phyloP scores from a whole-genome alignment of 495 filamentous ascomycete genomes.

The Penicillium dipodomyicola region DNA sequence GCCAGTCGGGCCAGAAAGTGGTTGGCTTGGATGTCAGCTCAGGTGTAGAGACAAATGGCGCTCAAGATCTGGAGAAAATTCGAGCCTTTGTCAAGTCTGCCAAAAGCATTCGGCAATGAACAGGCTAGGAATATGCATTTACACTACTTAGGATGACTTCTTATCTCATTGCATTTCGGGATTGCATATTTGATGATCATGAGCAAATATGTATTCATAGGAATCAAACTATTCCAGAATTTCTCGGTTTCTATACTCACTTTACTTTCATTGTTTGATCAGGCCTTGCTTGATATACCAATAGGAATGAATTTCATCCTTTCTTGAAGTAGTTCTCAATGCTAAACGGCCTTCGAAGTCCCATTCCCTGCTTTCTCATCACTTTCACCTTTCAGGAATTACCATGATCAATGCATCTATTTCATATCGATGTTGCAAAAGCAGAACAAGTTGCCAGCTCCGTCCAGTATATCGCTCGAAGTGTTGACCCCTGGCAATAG shows the following conservation, averaged over 20 bases:
- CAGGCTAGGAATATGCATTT: background rate
- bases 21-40: slow-evolving; percentile 89
- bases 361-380: background rate
- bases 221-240: background rate
- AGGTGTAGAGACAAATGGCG: slow-evolving; percentile 82
- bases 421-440: background rate
- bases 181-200: background rate
- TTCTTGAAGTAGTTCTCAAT: background rate
- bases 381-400: background rate
- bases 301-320: background rate
- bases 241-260: background rate
- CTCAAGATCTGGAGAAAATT: slow-evolving; percentile 82
- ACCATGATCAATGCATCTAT: background rate
- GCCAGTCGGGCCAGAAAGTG: slow-evolving; percentile 55
- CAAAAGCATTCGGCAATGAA: slow-evolving; percentile 48
- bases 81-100: slow-evolving; percentile 71
- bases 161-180: slow-evolving; percentile 1
- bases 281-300: background rate
- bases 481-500: background rate
- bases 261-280: background rate
- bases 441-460: background rate
- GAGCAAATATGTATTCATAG: background rate
- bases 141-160: background rate
- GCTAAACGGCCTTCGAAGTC: background rate
- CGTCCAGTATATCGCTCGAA: background rate